phyloP scores from a whole-genome alignment of 140 eudicot genomes.

The Erigeron philadelphicus region DNA sequence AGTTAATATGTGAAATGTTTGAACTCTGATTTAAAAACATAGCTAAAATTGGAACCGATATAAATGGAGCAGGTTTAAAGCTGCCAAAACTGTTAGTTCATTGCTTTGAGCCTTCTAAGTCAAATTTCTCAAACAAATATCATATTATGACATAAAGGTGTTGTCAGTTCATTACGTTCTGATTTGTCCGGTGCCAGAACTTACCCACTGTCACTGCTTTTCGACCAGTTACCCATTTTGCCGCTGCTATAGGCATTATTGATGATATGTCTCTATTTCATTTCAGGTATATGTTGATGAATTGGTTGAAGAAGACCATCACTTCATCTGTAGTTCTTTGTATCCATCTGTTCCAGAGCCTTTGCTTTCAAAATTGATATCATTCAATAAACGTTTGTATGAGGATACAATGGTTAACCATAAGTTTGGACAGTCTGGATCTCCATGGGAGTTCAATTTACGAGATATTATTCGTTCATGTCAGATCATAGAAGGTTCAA shows the following conservation, averaged over 20 bases:
- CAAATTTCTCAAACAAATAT: not conserved
- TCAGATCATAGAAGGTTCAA: constrained; percentile 66
- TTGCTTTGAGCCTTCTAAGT: not conserved
- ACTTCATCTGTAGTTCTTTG: constrained; percentile 56
- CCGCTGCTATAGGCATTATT: not conserved
- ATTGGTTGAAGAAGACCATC: constrained; percentile 61
- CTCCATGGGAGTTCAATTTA: constrained; percentile 98
- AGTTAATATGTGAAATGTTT: not conserved
- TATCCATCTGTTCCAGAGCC: constrained; percentile 53
- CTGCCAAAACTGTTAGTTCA: not conserved
- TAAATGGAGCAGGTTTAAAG: not conserved
- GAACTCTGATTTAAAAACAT: not conserved
- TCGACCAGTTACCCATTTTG: not conserved
- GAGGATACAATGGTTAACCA: constrained; percentile 74
- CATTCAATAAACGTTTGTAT: constrained; percentile 62
- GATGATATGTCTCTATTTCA: not conserved
- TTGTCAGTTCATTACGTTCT: not conserved
- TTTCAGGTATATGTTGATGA: constrained; percentile 94
- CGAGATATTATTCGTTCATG: constrained; percentile 91
- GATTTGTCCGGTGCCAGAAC: not conserved
- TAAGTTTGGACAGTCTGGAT: constrained; percentile 84
- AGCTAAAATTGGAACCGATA: not conserved
- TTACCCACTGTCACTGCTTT: not conserved
- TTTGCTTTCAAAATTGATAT: constrained; percentile 48
- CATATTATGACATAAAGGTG: not conserved